A percentile compares a stretch with the other conserved stretches of the same genome.
Evolutionary conservation across 345 rosid genomes (phyloP).

Genomic region (Mangifera indica): DNA sequence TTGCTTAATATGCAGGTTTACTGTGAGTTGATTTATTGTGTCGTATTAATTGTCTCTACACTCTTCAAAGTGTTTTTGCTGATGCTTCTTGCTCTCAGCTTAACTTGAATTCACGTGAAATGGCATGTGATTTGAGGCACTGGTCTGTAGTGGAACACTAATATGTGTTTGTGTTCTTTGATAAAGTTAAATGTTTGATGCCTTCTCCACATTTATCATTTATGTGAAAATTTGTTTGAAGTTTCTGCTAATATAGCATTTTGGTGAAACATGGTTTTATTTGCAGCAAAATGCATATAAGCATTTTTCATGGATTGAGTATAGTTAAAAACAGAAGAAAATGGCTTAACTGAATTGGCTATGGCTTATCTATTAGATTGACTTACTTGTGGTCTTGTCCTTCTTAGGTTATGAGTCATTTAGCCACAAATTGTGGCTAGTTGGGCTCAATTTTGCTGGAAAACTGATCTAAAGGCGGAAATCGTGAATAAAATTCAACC

Average conservation of each 20-base stretch:
- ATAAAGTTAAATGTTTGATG: not conserved
- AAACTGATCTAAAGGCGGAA: no score
- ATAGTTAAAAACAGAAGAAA: not conserved
- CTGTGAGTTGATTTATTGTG: conserved; percentile 11
- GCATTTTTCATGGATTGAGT: not conserved
- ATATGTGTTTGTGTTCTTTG: not conserved
- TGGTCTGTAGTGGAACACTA: not conserved
- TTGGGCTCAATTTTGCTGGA: no score
- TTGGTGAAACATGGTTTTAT: not conserved
- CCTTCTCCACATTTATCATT: not conserved
- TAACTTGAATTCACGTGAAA: conserved; percentile 11
- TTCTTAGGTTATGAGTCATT: conserved; percentile 5
- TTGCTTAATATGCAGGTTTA: conserved; percentile 5
- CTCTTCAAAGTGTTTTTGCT: conserved; percentile 1
- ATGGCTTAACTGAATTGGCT: conserved; percentile 7
- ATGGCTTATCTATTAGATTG: not conserved
- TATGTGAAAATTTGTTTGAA: not conserved
- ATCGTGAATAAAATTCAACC: no score
- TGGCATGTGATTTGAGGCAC: not conserved
- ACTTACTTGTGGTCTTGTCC: not conserved
- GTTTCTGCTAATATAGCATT: not conserved
- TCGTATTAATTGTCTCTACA: conserved; percentile 10
- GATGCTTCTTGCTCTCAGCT: conserved; percentile 12
- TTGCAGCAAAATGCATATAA: not conserved
- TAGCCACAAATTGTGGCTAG: no score